Evolutionary conservation across 345 rosid species (phyloP), one percentile per base, ranked within the genome.

Genomic region (Camelina sativa): DNA sequence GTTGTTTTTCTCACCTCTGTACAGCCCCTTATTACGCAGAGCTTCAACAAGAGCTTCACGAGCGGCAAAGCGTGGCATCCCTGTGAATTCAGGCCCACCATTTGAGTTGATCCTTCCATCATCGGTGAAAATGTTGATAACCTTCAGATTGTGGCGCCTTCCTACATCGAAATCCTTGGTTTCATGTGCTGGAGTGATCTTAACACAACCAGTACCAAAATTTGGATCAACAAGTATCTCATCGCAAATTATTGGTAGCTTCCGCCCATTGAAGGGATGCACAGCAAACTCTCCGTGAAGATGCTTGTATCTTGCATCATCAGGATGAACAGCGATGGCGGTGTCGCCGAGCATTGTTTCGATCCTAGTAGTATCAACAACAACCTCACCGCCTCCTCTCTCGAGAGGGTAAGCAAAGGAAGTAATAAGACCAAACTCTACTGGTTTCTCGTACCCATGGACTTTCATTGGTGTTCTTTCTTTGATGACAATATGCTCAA

Each of bases 331-430:
- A 41, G 98, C 99, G 76, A 95, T 86, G 32, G 99, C 98, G 43
- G 90, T 90, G 70, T 95, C 99, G 48, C 99, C 98, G 64, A 95
- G 92, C 98, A 95, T 95, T 13, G 98, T 95, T 77, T 95, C 99
- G 71, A 95, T 85, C 82, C 98, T 88, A 34, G 99, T 95, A 32
- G 98, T 95, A 76, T 97, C 99, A 62, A 95, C 96, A 77, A 95
- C 88, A 73, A 95, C 89, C 82, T 95, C 95, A 41, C 96, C 97
- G 37, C 79, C 91, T 60, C 81, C 96, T 28, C 5, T 28, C 67
- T 90, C 98, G 41, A 95, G 67, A 65, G 91, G 94, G 75, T 95
- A 90, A 35, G 98, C 98, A 83, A 95, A 95, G 15, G 89, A 90
- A 10, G 93, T 90, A 69, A 95, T 71, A 61, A 95, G 88, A 56